These are phyloP conservation scores for Wickerhamomyces sp. DNA, from an alignment of 1,139 yeast species.

Conservation along the genomic window DNA sequence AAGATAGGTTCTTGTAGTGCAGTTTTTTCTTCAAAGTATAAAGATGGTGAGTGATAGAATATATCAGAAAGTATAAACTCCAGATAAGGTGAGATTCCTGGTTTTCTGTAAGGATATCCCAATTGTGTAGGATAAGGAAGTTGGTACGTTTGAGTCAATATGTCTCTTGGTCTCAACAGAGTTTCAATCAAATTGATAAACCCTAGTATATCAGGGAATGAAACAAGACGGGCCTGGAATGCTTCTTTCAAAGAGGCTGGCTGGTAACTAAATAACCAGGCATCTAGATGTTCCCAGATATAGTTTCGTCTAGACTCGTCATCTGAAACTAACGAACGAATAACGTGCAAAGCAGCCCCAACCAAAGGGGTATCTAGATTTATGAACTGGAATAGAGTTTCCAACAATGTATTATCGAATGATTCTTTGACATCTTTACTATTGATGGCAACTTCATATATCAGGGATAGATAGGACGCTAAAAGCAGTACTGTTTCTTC, in stretches of 20 bases:
- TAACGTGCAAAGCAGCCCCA: constrained; percentile 47
- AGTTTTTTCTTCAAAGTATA: constrained; percentile 35
- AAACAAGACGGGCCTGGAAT: constrained; percentile 27
- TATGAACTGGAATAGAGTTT: constrained; percentile 41
- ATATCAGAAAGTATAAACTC: constrained; percentile 68
- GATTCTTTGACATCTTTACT: constrained; percentile 35
- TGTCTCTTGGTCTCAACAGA: constrained; percentile 29
- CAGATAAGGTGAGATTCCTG: constrained; percentile 77
- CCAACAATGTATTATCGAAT: constrained; percentile 30
- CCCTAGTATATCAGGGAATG: constrained; percentile 55
- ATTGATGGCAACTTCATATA: constrained; percentile 46
- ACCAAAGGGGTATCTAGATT: constrained; percentile 46
- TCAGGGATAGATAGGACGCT: constrained; percentile 61
- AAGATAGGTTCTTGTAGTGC: constrained; percentile 52
- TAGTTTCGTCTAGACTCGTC: constrained; percentile 37
- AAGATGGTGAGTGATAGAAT: constrained; percentile 40
- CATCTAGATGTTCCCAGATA: constrained; percentile 69
- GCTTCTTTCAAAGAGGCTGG: constrained; percentile 26
- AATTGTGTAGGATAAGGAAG: constrained; percentile 61
- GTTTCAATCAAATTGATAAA: constrained; percentile 50
- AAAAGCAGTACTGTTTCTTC: constrained; percentile 79
- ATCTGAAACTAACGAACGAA: constrained; percentile 51
- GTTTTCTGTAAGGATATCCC: constrained; percentile 56
- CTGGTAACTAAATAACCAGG: constrained; percentile 52
- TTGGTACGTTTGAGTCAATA: constrained; percentile 32